These are phyloP conservation scores for Fremontodendron californicum DNA, from an alignment of 345 rosid species.

Conservation along the genomic window DNA sequence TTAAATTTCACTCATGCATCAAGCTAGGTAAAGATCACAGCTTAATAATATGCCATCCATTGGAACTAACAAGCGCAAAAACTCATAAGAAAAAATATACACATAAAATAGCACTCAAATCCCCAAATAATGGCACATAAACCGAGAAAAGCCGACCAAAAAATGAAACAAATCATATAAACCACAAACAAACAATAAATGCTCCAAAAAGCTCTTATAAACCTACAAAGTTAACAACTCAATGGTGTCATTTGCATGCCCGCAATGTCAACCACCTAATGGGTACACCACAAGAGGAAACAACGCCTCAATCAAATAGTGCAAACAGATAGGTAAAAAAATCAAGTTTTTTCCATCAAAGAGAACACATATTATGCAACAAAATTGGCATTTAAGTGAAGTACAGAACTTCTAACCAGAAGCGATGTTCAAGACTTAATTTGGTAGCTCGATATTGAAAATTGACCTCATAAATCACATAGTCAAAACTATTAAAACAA, in stretches of 20 bases:
- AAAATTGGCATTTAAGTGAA: not conserved
- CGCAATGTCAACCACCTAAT: not conserved
- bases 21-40: not conserved
- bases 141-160: not conserved
- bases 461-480: not conserved
- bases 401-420: not conserved
- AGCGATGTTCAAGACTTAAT: not conserved
- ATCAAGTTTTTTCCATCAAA: slow-evolving; percentile 1
- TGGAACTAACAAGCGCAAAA: not conserved
- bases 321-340: not conserved
- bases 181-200: not conserved
- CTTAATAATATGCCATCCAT: not conserved
- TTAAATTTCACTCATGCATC: not conserved
- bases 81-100: not conserved
- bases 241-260: not conserved
- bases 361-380: not conserved
- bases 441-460: not conserved
- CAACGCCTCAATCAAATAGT: not conserved
- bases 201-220: not conserved
- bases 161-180: not conserved
- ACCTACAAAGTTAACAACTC: not conserved
- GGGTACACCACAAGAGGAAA: not conserved
- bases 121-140: not conserved
- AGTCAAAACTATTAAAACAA: not conserved
- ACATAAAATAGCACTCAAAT: not conserved